These are phyloP conservation scores for Verticillium nonalfalfae DNA, from an alignment of 2,329 filamentous ascomycete species.

Conservation along the genomic window DNA sequence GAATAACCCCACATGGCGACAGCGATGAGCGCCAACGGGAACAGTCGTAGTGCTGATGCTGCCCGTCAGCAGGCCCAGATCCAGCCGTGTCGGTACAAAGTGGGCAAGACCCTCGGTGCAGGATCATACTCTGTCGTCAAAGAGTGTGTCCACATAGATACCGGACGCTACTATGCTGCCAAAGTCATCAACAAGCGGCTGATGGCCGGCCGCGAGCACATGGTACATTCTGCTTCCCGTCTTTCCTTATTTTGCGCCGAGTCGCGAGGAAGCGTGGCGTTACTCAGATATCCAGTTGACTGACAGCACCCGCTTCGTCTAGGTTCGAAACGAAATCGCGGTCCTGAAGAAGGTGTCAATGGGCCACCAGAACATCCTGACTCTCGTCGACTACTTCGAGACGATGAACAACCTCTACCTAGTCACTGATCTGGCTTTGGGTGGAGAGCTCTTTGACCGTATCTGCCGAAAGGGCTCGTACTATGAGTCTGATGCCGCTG, in stretches of 20 bases:
- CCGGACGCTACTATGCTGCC: conserved; percentile 93
- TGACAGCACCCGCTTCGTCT: background rate
- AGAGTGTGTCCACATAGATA: conserved; percentile 98
- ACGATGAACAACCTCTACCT: conserved; percentile 99
- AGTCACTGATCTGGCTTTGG: conserved; percentile 91
- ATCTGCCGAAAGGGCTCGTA: conserved; percentile 99
- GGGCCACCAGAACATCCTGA: conserved; percentile 97
- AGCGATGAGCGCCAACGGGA: conserved; percentile 11
- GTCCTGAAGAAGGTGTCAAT: conserved; percentile 97
- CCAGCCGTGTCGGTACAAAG: conserved; percentile 97
- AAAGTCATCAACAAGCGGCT: conserved; percentile 99
- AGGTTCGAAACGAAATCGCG: conserved; percentile 97
- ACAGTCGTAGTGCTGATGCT: conserved; percentile 15
- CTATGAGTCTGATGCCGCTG: conserved; percentile 94
- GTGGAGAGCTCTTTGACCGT: conserved; percentile 94
- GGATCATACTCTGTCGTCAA: conserved; percentile 98
- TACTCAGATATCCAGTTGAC: background rate
- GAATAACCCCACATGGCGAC: background rate
- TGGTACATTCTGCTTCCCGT: conserved; percentile 52
- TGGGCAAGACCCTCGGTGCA: conserved; percentile 92
- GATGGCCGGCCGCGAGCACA: conserved; percentile 96
- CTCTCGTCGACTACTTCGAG: conserved; percentile 97
- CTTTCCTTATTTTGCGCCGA: background rate
- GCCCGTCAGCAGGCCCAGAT: conserved; percentile 51
- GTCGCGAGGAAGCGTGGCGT: too few species aligned